A percentile compares a stretch with the other conserved stretches of the same genome.
These are phyloP conservation scores for Heritiera fomes DNA, from an alignment of 345 rosid species.

Conservation along the genomic window DNA sequence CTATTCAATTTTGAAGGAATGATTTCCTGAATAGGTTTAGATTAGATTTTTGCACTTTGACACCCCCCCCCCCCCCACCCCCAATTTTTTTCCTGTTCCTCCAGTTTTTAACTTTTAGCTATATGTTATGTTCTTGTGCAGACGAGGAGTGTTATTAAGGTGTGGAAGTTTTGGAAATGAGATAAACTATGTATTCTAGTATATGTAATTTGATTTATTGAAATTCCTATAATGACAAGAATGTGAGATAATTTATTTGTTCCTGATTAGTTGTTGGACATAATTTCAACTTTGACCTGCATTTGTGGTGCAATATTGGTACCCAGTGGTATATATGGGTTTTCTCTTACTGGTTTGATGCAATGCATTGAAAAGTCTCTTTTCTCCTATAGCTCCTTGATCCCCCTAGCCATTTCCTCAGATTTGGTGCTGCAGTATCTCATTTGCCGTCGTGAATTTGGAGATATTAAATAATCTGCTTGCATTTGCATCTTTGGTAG, in stretches of 20 bases:
- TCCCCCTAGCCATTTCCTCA: background rate
- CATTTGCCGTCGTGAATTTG: too few species aligned
- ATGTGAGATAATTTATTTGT: background rate
- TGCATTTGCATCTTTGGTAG: background rate
- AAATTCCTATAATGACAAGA: slow-evolving; percentile 1
- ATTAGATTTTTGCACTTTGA: background rate
- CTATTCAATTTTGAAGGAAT: background rate
- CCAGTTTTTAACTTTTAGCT: background rate
- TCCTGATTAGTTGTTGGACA: background rate
- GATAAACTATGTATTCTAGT: slow-evolving; percentile 2
- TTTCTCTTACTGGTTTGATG: background rate
- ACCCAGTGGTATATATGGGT: background rate
- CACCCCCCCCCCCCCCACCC: too few species aligned
- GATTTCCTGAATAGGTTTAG: background rate
- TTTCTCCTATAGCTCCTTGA: background rate
- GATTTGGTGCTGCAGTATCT: background rate
- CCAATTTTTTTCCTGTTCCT: too few species aligned
- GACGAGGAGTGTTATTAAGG: background rate
- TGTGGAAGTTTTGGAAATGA: slow-evolving; percentile 15
- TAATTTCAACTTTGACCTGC: background rate
- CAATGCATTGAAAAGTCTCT: background rate
- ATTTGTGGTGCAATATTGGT: background rate
- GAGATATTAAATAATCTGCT: too few species aligned
- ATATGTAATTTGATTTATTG: background rate
- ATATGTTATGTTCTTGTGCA: background rate